Evolutionary conservation across 495 filamentous ascomycete species (phyloP).

Genomic region (Aspergillus egyptiacus): DNA sequence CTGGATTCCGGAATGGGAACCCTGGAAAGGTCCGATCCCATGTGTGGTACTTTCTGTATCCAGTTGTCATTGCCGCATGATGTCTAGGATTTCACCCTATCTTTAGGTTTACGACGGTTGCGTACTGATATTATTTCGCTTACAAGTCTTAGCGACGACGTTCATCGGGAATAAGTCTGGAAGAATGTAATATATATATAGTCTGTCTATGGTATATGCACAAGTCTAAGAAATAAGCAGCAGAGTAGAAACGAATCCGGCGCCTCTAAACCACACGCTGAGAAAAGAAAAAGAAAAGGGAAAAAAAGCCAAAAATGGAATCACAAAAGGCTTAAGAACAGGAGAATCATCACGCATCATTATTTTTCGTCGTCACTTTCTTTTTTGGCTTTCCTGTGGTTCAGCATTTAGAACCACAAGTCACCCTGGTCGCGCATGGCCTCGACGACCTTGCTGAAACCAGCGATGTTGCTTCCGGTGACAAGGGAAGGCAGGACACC

Average conservation of each 20-base stretch:
- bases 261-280: conserved; percentile 43
- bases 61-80: too few species aligned
- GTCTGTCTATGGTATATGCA: conserved; percentile 2
- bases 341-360: not conserved
- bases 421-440: conserved; percentile 97
- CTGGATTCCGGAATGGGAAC: too few species aligned
- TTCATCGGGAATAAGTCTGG: too few species aligned
- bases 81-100: too few species aligned
- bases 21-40: too few species aligned
- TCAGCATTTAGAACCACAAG: too few species aligned
- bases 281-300: conserved; percentile 21
- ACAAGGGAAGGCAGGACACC: conserved; percentile 86
- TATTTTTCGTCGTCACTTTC: not conserved
- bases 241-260: conserved; percentile 27
- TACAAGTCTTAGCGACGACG: too few species aligned
- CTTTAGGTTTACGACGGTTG: too few species aligned
- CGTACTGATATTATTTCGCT: too few species aligned
- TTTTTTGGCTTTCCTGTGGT: too few species aligned
- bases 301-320: conserved; percentile 16
- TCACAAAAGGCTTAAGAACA: conserved; percentile 3
- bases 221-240: conserved; percentile 8
- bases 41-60: too few species aligned
- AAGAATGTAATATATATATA: too few species aligned
- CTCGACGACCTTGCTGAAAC: conserved; percentile 90
- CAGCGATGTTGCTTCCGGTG: conserved; percentile 92